Evolutionary conservation across 2,329 filamentous ascomycete species (phyloP).

Genomic region (Aspergillus japonicus): DNA sequence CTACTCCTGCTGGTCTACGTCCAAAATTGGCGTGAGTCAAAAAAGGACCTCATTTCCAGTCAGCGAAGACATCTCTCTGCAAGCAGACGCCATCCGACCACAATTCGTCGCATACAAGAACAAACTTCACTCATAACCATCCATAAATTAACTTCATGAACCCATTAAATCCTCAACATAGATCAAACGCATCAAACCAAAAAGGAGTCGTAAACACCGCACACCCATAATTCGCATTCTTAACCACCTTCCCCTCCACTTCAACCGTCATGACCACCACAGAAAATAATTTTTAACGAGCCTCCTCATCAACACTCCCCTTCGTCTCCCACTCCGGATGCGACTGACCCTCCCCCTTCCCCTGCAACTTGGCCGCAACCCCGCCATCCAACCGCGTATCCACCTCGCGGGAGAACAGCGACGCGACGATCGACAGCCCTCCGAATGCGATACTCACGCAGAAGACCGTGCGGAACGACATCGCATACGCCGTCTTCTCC

Average conservation of each 20-base stretch:
- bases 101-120: too few species aligned
- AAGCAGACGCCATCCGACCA: too few species aligned
- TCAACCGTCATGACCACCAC: not conserved
- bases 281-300: not conserved
- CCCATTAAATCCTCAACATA: too few species aligned
- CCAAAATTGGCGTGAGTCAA: too few species aligned
- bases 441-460: constrained; percentile 1
- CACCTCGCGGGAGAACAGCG: not conserved
- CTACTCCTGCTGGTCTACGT: too few species aligned
- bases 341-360: not conserved
- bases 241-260: not conserved
- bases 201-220: too few species aligned
- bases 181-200: too few species aligned
- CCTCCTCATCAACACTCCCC: not conserved
- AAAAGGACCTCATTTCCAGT: too few species aligned
- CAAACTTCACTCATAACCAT: too few species aligned
- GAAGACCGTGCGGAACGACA: constrained; percentile 4
- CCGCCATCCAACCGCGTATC: not conserved
- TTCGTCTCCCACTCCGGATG: not conserved
- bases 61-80: too few species aligned
- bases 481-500: constrained; percentile 3
- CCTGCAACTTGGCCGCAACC: not conserved
- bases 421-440: not conserved
- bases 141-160: too few species aligned
- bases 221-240: too few species aligned